phyloP scores from a whole-genome alignment of 139 green algal genomes.

The Marvania coccoides region DNA sequence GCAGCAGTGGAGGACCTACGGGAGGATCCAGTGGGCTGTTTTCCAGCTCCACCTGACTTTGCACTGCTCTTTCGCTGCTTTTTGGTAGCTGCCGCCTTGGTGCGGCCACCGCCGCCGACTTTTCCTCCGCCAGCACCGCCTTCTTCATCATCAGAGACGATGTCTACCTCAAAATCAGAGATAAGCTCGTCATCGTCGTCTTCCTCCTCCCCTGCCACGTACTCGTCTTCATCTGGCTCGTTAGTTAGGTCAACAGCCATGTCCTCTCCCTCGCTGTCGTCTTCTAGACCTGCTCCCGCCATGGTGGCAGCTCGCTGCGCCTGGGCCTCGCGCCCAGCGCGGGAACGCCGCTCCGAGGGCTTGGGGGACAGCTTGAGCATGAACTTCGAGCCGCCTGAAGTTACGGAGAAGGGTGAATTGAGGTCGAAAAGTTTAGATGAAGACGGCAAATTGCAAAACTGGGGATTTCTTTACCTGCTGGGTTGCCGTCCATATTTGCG shows the following conservation, averaged over 20 bases:
- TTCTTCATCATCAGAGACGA: neutral
- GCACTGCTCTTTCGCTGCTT: neutral
- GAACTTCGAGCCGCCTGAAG: no score
- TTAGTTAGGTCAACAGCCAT: neutral
- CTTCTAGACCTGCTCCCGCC: no score
- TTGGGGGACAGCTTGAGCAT: no score
- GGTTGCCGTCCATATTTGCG: no score
- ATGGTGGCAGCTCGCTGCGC: no score
- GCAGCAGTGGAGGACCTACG: neutral
- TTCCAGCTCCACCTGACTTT: neutral
- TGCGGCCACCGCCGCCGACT: neutral
- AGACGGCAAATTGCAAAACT: no score
- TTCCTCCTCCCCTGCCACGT: neutral
- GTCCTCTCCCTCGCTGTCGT: neutral
- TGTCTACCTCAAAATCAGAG: constrained; percentile 10
- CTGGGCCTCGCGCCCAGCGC: no score
- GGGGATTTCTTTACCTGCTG: no score
- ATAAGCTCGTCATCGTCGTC: constrained; percentile 31
- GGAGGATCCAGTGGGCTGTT: neutral
- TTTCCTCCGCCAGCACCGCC: neutral
- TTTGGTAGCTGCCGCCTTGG: neutral
- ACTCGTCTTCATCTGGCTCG: neutral
- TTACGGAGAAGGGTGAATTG: no score
- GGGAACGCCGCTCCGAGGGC: no score
- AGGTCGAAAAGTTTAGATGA: no score